These are phyloP conservation scores for Monilinia laxa DNA, from an alignment of 2,329 filamentous ascomycete species.

Conservation along the genomic window DNA sequence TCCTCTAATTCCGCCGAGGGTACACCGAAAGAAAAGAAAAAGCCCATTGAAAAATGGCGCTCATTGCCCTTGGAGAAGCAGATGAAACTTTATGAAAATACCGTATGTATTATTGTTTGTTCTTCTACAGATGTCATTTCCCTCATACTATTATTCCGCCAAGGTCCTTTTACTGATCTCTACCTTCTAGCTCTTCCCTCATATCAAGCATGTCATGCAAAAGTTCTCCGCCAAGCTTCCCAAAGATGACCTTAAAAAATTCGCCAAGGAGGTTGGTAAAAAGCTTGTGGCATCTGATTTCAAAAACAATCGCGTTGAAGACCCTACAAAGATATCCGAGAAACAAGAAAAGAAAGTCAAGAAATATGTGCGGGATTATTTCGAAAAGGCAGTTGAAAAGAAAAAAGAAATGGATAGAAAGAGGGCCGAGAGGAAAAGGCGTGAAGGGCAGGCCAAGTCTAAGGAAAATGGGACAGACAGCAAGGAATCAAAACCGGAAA, in stretches of 20 bases:
- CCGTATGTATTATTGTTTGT: constrained; percentile 56
- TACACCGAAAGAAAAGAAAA: constrained; percentile 55
- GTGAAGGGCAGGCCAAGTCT: constrained; percentile 7
- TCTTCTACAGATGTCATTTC: neutral
- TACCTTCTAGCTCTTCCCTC: constrained; percentile 63
- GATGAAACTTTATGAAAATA: constrained; percentile 93
- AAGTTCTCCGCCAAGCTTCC: constrained; percentile 86
- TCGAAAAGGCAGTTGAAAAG: constrained; percentile 82
- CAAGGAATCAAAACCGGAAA: neutral
- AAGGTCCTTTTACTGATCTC: constrained; percentile 25
- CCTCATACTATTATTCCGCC: neutral
- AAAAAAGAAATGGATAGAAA: constrained; percentile 68
- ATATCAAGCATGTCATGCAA: constrained; percentile 81
- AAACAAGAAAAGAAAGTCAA: constrained; percentile 83
- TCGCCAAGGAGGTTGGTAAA: constrained; percentile 71
- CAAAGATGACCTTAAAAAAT: constrained; percentile 68
- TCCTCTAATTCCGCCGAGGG: constrained; percentile 59
- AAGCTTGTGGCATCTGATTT: constrained; percentile 90
- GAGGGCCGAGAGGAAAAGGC: constrained; percentile 48
- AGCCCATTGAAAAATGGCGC: constrained; percentile 70
- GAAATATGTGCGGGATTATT: constrained; percentile 78
- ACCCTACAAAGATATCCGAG: constrained; percentile 73
- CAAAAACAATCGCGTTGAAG: constrained; percentile 80
- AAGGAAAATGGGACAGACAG: constrained; percentile 29
- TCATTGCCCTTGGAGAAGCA: constrained; percentile 75